These are phyloP conservation scores for Calonectria honghensis DNA, from an alignment of 2,329 filamentous ascomycete species.

Conservation along the genomic window DNA sequence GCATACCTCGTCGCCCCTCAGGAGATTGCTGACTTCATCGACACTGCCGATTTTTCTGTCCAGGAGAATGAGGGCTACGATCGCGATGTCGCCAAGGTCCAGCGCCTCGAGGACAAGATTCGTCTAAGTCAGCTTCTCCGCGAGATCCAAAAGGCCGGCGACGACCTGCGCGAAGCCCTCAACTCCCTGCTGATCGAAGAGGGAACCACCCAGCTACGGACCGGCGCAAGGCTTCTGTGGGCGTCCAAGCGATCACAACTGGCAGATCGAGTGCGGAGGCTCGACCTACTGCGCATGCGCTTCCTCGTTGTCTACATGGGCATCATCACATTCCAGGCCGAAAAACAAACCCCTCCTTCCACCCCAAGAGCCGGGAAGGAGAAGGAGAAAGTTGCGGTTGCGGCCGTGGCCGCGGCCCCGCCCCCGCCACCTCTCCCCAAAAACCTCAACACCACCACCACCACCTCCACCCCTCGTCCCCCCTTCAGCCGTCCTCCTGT, in stretches of 20 bases:
- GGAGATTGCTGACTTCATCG: constrained; percentile 75
- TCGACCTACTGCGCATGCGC: constrained; percentile 78
- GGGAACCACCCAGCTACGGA: constrained; percentile 65
- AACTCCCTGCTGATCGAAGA: constrained; percentile 71
- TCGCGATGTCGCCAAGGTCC: constrained; percentile 74
- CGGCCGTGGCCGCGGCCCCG: constrained; percentile 54
- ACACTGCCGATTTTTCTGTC: constrained; percentile 77
- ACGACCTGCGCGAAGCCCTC: constrained; percentile 77
- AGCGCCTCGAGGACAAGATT: constrained; percentile 77
- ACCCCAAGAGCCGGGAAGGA: constrained; percentile 55
- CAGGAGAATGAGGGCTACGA: constrained; percentile 80
- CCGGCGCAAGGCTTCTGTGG: constrained; percentile 74
- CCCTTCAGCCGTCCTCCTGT: constrained; percentile 67
- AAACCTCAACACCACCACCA: constrained; percentile 63
- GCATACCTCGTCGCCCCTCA: constrained; percentile 76
- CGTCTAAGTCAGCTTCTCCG: constrained; percentile 74
- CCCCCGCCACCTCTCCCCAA: constrained; percentile 60
- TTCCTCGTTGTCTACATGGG: constrained; percentile 80
- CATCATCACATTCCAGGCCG: constrained; percentile 66
- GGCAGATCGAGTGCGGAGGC: constrained; percentile 74
- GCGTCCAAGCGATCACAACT: constrained; percentile 71
- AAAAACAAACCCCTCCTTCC: constrained; percentile 59
- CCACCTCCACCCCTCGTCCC: not conserved
- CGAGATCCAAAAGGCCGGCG: constrained; percentile 77
- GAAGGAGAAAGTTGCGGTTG: constrained; percentile 46